A percentile compares a stretch with the other conserved stretches of the same genome.
Evolutionary conservation across 2,329 filamentous ascomycete genomes (phyloP).

Genomic region (Diaporthe helianthi): DNA sequence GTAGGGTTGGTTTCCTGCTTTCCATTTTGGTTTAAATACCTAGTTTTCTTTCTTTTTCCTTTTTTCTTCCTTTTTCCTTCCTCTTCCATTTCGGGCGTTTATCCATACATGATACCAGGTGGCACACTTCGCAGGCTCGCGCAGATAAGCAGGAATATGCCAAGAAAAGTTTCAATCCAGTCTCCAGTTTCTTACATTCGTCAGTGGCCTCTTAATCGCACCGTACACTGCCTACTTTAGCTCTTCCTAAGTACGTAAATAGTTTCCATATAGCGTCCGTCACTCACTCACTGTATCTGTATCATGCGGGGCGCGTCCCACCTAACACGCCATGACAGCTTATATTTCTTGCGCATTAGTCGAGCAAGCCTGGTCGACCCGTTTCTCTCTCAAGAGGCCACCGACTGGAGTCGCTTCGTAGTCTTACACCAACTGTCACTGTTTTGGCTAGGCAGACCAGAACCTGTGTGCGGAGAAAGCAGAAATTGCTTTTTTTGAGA

Average conservation of each 20-base stretch:
- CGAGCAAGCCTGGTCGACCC: not conserved
- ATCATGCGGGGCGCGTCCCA: no score
- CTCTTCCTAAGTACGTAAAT: no score
- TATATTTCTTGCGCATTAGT: no score
- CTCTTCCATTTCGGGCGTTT: not conserved
- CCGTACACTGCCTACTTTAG: no score
- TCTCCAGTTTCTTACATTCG: not conserved
- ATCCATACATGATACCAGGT: slow-evolving; percentile 26
- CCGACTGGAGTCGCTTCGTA: not conserved
- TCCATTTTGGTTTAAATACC: not conserved
- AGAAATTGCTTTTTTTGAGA: slow-evolving; percentile 7
- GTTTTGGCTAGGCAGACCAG: not conserved
- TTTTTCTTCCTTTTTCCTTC: not conserved
- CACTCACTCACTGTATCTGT: no score
- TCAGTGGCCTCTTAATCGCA: no score
- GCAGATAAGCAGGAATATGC: not conserved
- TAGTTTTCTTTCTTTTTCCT: not conserved
- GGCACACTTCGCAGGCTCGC: not conserved
- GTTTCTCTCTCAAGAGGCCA: no score
- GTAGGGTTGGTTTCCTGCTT: no score
- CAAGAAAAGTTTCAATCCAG: no score
- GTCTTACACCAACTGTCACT: not conserved
- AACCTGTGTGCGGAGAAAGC: not conserved
- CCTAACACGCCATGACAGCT: no score
- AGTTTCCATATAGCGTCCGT: no score